Evolutionary conservation across 148 eudicot species (phyloP), one percentile per base, ranked within the genome.

Genomic region (Polygonum aviculare): DNA sequence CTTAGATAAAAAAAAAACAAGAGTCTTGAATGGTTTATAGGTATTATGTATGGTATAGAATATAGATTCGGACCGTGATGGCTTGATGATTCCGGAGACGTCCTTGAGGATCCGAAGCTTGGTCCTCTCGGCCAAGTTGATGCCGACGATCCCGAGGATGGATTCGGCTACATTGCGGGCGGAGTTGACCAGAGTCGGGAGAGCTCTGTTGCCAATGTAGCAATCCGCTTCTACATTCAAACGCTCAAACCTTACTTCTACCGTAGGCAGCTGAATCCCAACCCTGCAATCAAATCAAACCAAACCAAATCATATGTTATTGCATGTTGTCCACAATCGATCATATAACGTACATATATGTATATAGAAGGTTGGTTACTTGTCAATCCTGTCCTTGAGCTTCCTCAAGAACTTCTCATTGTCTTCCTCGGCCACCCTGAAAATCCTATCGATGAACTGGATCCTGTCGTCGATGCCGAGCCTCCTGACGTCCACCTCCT

Each of bases 361-460:
- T 26, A 26, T 26, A 1, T 8, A 22, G 16, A 69, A 40, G 40
- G 41, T 14, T 41, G 69, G 85, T 84, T 77, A 91, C 98, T 88
- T 89, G 12, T 91, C 98, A 79, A 91, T 91, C 22, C 98, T 85
- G 51, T 90, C 86, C 49, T 90, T 77, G 44, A 93, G 86, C 81
- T 91, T 93, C 11, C 12, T 83, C 76, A 93, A 81, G 83, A 91
- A 93, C 85, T 81, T 93, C 79, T 93, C 98, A 79, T 93, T 93
- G 76, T 93, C 98, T 72, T 93, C 98, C 75, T 93, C 98, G 38
- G 92, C 96, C 55, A 90, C 98, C 81, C 76, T 86, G 65, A 93
- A 93, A 59, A 93, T 72, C 74, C 90, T 85, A 78, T 93, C 96
- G 76, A 93, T 89, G 79, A 93, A 89, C 12, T 88, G 79, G 45